These are phyloP conservation scores for Chionographis japonica DNA, from an alignment of 106 monocot species.

Conservation along the genomic window DNA sequence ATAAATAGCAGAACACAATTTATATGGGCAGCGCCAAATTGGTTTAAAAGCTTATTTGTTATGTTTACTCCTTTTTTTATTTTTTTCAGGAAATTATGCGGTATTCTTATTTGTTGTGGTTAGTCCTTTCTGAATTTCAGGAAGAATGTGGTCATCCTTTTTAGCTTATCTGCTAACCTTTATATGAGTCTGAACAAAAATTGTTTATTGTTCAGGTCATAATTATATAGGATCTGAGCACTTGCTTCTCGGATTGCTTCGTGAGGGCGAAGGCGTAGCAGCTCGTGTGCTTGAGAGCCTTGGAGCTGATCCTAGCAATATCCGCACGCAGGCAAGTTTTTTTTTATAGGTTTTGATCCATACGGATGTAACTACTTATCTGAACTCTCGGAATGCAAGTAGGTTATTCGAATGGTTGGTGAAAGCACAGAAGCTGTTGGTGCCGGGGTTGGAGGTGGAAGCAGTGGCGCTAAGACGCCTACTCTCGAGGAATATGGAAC, in stretches of 20 bases:
- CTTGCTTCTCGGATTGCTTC: slow-evolving; percentile 38
- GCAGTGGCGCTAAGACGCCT: slow-evolving; percentile 34
- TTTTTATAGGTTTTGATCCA: not conserved
- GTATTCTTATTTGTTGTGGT: no score
- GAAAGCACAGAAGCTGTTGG: slow-evolving; percentile 43
- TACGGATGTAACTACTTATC: not conserved
- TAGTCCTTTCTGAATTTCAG: no score
- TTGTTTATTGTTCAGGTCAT: slow-evolving; percentile 14
- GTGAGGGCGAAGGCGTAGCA: slow-evolving; percentile 39
- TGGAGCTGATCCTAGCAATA: slow-evolving; percentile 36
- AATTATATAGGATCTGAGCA: slow-evolving; percentile 41
- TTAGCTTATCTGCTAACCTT: no score
- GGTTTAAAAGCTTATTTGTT: no score
- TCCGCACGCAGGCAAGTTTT: slow-evolving; percentile 24
- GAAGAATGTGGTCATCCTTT: no score
- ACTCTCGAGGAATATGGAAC: slow-evolving; percentile 43
- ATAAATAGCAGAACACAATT: no score
- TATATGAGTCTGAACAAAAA: no score
- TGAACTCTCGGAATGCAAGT: not conserved
- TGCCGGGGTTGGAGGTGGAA: slow-evolving; percentile 30
- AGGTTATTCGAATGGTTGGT: slow-evolving; percentile 38
- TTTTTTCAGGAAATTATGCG: no score
- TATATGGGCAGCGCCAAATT: no score
- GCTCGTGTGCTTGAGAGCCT: slow-evolving; percentile 34
- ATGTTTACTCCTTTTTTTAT: no score